These are phyloP conservation scores for Lactifluus volemus DNA, from an alignment of 768 basidiomycete species.

Conservation along the genomic window DNA sequence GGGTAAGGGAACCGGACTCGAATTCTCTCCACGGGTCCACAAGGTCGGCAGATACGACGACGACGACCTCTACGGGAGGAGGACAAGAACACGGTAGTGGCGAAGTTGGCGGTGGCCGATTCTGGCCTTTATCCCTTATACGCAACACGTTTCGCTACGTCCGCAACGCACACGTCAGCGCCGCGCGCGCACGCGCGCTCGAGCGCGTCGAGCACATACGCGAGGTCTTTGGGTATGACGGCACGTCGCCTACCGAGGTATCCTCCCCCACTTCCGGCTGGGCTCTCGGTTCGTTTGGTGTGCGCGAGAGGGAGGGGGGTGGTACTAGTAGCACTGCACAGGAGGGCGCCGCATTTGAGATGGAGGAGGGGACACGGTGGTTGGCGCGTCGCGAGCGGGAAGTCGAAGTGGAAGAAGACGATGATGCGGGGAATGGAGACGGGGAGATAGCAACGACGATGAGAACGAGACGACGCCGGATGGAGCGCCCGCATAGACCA, in stretches of 20 bases:
- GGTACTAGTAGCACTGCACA: conserved; percentile 9
- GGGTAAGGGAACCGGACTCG: conserved; percentile 31
- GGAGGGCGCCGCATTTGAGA: conserved; percentile 27
- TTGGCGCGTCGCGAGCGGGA: neutral
- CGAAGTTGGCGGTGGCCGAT: neutral
- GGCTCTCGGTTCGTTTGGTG: conserved; percentile 65
- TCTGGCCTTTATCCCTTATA: conserved; percentile 24
- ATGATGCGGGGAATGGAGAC: neutral
- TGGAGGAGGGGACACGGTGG: conserved; percentile 2
- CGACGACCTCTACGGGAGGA: neutral
- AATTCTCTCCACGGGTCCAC: neutral
- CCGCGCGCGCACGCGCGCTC: conserved; percentile 60
- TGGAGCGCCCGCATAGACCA: conserved; percentile 17
- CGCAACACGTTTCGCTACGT: conserved; percentile 51
- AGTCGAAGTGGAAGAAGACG: conserved; percentile 7
- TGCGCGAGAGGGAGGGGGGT: conserved; percentile 29
- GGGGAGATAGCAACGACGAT: neutral
- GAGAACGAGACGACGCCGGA: conserved; percentile 24
- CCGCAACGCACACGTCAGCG: conserved; percentile 60
- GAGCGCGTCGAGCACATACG: conserved; percentile 60
- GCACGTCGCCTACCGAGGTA: conserved; percentile 18
- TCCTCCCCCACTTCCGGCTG: conserved; percentile 41
- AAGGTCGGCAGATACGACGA: neutral
- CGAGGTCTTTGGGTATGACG: conserved; percentile 43
- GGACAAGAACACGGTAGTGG: neutral